Conservation (phyloP, 1,284 basidiomycete species). For the Waitea zeae region DNA sequence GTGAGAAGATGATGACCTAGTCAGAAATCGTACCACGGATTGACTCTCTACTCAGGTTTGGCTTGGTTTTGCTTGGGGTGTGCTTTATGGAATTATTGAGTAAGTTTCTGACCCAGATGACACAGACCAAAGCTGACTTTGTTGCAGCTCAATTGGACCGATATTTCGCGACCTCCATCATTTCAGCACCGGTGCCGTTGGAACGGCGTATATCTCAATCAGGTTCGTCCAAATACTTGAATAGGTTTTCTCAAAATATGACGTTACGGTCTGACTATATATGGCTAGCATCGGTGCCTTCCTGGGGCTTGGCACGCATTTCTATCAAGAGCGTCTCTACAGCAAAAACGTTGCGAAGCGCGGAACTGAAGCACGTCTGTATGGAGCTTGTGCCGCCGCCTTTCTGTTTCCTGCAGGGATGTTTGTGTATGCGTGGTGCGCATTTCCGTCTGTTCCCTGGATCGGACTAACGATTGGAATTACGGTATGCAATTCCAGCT, state of each 20-base stretch:
- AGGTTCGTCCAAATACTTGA: slow-evolving; percentile 40
- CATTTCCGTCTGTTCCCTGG: slow-evolving; percentile 34
- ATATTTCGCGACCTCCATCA: slow-evolving; percentile 44
- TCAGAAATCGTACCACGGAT: too few relatives aligned
- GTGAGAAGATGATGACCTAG: slow-evolving; percentile 22
- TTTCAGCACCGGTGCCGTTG: slow-evolving; percentile 48
- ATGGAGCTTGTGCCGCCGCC: slow-evolving; percentile 45
- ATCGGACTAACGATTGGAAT: slow-evolving; percentile 37
- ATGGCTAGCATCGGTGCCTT: slow-evolving; percentile 36
- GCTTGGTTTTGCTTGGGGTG: slow-evolving; percentile 66
- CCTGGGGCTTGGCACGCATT: slow-evolving; percentile 36
- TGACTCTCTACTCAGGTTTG: too few relatives aligned
- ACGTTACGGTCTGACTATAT: too few relatives aligned
- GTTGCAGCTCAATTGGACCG: slow-evolving; percentile 35
- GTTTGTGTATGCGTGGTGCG: slow-evolving; percentile 51
- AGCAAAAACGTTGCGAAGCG: slow-evolving; percentile 33
- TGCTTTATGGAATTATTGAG: slow-evolving; percentile 54
- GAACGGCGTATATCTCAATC: slow-evolving; percentile 41
- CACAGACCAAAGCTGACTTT: background rate
- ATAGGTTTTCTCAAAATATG: slow-evolving; percentile 4
- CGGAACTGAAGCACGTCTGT: slow-evolving; percentile 63
- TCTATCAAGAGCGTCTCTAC: slow-evolving; percentile 54
- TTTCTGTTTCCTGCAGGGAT: slow-evolving; percentile 45
- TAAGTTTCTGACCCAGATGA: slow-evolving; percentile 14
- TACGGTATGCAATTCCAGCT: slow-evolving; percentile 16